A percentile compares a stretch with the other conserved stretches of the same genome.
Evolutionary conservation across 164 flowering plant species (phyloP).

Genomic region (Liriodendron chinense): DNA sequence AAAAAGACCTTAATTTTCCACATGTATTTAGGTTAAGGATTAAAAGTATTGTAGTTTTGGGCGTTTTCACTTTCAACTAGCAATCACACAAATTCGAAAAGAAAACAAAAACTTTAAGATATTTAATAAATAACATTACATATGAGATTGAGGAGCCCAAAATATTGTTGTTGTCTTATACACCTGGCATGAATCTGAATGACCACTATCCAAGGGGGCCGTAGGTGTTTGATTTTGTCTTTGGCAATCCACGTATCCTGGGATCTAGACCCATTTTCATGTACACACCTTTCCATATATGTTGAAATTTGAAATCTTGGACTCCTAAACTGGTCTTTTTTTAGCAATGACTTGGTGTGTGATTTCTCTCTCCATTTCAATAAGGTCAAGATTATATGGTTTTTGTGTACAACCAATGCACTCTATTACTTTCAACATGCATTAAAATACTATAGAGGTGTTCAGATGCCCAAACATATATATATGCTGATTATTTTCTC

Average conservation of each 20-base stretch:
- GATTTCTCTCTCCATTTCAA: background rate
- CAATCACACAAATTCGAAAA: background rate
- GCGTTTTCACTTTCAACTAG: background rate
- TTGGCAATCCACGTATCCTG: background rate
- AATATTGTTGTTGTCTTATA: background rate
- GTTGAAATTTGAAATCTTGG: conserved; percentile 1
- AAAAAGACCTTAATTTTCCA: no score
- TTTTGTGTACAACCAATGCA: background rate
- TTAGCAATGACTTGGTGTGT: background rate
- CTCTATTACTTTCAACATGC: background rate
- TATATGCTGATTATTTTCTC: background rate
- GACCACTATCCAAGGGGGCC: background rate
- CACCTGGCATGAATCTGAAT: background rate
- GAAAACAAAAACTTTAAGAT: background rate
- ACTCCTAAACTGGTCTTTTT: background rate
- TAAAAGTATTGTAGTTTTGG: no score
- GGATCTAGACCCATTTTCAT: background rate
- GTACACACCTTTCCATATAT: background rate
- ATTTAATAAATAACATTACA: no score
- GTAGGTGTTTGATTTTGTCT: background rate
- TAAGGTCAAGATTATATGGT: background rate
- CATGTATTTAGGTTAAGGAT: no score
- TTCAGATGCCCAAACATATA: background rate
- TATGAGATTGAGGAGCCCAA: background rate
- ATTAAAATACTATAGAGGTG: background rate